These are phyloP conservation scores for Rhododendron ovatum DNA, from an alignment of 148 eudicot genomes.

Conservation along the genomic window DNA sequence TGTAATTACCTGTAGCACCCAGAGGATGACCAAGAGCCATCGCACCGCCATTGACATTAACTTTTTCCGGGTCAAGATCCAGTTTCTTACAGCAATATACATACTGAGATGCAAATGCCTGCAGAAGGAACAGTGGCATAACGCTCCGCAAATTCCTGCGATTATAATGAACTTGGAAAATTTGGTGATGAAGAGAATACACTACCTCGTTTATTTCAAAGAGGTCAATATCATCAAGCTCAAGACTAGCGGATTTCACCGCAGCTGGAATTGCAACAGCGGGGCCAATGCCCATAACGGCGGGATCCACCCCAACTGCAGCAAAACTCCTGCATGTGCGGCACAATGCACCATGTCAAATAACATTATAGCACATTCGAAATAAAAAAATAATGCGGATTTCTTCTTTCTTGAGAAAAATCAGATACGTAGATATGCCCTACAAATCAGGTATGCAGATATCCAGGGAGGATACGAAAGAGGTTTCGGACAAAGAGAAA, in stretches of 20 bases:
- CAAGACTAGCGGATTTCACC: slow-evolving; percentile 76
- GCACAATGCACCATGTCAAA: background rate
- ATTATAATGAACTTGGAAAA: background rate
- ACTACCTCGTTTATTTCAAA: slow-evolving; percentile 91
- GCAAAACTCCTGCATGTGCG: slow-evolving; percentile 64
- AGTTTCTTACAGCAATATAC: slow-evolving; percentile 70
- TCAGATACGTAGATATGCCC: background rate
- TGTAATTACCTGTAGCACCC: slow-evolving; percentile 70
- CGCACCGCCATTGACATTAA: slow-evolving; percentile 95
- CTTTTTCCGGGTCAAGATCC: slow-evolving; percentile 60
- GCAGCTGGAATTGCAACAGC: slow-evolving; percentile 93
- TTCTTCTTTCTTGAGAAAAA: background rate
- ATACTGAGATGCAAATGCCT: slow-evolving; percentile 96
- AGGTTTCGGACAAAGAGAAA: background rate
- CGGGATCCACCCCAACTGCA: slow-evolving; percentile 87
- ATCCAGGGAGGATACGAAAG: background rate
- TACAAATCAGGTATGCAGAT: too few species aligned
- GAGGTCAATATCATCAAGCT: slow-evolving; percentile 55
- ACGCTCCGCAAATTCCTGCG: background rate
- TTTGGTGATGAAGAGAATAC: background rate
- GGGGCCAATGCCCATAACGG: slow-evolving; percentile 92
- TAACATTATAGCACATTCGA: background rate
- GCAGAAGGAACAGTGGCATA: slow-evolving; percentile 14
- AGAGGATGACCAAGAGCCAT: slow-evolving; percentile 91
- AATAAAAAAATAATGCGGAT: background rate